Base-by-base conservation (phyloP, 2,329 filamentous ascomycete genomes). In the Bretziella fagacearum region DNA sequence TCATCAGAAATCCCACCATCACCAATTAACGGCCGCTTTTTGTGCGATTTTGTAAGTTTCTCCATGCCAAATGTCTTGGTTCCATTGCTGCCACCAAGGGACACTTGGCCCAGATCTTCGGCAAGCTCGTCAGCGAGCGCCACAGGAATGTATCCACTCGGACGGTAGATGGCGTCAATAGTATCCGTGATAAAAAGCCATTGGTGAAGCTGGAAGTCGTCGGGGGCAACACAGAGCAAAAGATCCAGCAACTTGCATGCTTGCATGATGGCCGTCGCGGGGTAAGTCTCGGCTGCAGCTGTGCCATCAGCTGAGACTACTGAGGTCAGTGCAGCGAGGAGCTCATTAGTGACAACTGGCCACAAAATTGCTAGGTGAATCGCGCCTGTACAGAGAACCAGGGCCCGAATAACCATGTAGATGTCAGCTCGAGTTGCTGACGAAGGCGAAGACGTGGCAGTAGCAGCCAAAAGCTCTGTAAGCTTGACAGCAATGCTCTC, bases 141-240 rank as follows among this genome's bases (percentile, higher is more conserved):
- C 2, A 82, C 66, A 1, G 84, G 73, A 51, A 77, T 71, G 63
- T 79, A 80, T 44, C 69, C 66, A 11, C 75, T 64, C 0, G 84
- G 79, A 10, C 83, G 78, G 62, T 98, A 93, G 27, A 98, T 83
- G 1, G 91, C 87, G 56, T 98, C 91, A 53, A 95, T 87, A 11
- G 89, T 96, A 62, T 98, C 91, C 1, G 86, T 93, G 47, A 98
- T 79, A 61, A 94, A 98, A 3, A 96, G 74, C 91, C 91, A 98
- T 65, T 95, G 85, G 56, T 93, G 81, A n/a, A 96, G 73, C 61
- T 96, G 91, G 63, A 96, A 98, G 60, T 98, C 91, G 55, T 98
- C 91, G 0, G 87, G 89, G 3, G 83, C 81, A 6, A 87, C 69
- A 36, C 85, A 79, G 11, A 96, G 73, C n/a, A 98, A 69, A 17